These are phyloP conservation scores for Fusarium zealandicum DNA, from an alignment of 2,329 filamentous ascomycete genomes.

Conservation along the genomic window DNA sequence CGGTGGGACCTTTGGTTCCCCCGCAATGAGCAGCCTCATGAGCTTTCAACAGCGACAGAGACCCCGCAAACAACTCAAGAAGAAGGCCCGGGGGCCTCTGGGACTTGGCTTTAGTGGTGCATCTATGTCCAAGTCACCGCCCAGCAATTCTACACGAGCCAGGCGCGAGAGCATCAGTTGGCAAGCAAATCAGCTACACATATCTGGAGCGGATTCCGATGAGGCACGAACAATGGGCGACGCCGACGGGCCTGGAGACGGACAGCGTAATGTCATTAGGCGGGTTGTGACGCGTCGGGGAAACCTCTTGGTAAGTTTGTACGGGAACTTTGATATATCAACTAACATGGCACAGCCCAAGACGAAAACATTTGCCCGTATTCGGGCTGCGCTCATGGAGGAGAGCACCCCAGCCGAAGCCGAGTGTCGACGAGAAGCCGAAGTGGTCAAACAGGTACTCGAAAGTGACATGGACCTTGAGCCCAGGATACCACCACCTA, in stretches of 20 bases:
- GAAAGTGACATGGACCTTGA: constrained; percentile 80
- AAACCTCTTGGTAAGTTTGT: constrained; percentile 77
- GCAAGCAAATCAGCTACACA: constrained; percentile 86
- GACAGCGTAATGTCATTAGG: constrained; percentile 78
- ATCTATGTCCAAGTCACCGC: constrained; percentile 75
- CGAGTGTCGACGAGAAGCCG: constrained; percentile 88
- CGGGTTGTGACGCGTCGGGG: constrained; percentile 85
- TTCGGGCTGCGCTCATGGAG: constrained; percentile 87
- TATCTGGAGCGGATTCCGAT: constrained; percentile 74
- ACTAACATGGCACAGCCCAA: constrained; percentile 72
- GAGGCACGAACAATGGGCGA: constrained; percentile 73
- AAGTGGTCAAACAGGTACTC: constrained; percentile 93
- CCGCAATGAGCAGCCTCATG: constrained; percentile 77
- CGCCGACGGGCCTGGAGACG: constrained; percentile 57
- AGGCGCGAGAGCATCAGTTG: constrained; percentile 89
- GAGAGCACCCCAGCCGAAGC: constrained; percentile 87
- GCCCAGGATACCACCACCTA: constrained; percentile 48
- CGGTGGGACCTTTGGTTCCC: constrained; percentile 70
- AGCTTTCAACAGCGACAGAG: constrained; percentile 83
- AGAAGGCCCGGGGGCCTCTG: constrained; percentile 57
- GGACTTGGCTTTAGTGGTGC: constrained; percentile 60
- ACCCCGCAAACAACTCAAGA: constrained; percentile 71
- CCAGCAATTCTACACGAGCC: constrained; percentile 59
- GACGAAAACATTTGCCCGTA: constrained; percentile 93
- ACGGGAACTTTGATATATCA: neutral